phyloP scores from a whole-genome alignment of 768 basidiomycete species.

The Obba rivulosa region DNA sequence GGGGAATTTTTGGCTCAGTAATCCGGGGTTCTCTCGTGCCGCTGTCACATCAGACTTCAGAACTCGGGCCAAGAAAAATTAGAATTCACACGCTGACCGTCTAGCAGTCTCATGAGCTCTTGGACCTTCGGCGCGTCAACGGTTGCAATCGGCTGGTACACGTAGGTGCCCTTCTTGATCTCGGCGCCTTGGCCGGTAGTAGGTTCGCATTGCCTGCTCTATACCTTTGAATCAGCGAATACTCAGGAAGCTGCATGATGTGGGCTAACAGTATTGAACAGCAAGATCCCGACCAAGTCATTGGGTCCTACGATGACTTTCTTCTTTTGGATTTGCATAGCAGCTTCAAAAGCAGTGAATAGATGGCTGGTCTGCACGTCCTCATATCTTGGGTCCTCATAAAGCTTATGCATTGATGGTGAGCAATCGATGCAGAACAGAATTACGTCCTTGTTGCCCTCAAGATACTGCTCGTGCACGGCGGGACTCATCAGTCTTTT shows the following conservation, averaged over 20 bases:
- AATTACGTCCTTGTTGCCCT: slow-evolving; percentile 79
- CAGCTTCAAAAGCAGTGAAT: slow-evolving; percentile 73
- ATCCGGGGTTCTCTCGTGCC: slow-evolving; percentile 56
- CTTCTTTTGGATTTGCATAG: slow-evolving; percentile 81
- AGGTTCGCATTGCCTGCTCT: slow-evolving; percentile 33
- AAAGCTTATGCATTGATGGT: slow-evolving; percentile 75
- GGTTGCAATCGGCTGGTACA: slow-evolving; percentile 72
- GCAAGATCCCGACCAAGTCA: slow-evolving; percentile 83
- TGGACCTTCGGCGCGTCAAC: slow-evolving; percentile 81
- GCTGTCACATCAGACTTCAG: slow-evolving; percentile 34
- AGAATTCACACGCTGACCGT: slow-evolving; percentile 42
- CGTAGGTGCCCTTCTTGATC: slow-evolving; percentile 63
- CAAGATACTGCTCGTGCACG: slow-evolving; percentile 25
- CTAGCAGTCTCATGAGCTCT: slow-evolving; percentile 69
- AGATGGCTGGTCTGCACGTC: slow-evolving; percentile 70
- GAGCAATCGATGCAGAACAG: slow-evolving; percentile 97
- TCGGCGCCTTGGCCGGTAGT: slow-evolving; percentile 38
- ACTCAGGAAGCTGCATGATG: too few species aligned
- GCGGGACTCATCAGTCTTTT: background rate
- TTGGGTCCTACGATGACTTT: slow-evolving; percentile 87
- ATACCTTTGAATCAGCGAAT: background rate
- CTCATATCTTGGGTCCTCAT: slow-evolving; percentile 61
- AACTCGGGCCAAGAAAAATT: background rate
- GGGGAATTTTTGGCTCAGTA: slow-evolving; percentile 56
- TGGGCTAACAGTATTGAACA: slow-evolving; percentile 86